Evolutionary conservation across 2,329 filamentous ascomycete genomes (phyloP).

Genomic region (Exophiala sp.): DNA sequence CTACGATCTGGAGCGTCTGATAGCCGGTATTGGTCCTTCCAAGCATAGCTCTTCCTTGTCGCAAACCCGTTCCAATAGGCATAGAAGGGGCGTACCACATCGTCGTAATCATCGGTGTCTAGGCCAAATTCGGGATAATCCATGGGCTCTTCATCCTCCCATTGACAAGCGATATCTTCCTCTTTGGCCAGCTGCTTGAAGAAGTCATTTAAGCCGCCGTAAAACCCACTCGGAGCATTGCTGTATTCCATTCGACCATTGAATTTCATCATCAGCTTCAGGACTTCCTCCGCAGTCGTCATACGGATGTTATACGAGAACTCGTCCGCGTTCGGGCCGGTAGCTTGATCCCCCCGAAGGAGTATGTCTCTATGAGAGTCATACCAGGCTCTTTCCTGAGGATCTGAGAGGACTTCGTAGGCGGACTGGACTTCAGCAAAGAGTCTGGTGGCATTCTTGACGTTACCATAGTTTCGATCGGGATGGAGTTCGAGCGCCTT

Average conservation of each 20-base stretch:
- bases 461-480: constrained; percentile 85
- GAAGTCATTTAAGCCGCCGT: constrained; percentile 68
- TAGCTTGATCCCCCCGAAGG: constrained; percentile 58
- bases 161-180: constrained; percentile 71
- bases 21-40: constrained; percentile 80
- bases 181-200: constrained; percentile 79
- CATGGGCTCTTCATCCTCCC: constrained; percentile 57
- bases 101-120: constrained; percentile 71
- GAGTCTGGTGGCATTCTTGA: constrained; percentile 73
- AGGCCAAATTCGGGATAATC: constrained; percentile 81
- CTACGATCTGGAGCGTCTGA: constrained; percentile 84
- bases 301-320: constrained; percentile 68
- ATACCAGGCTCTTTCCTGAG: constrained; percentile 96
- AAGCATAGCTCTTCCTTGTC: constrained; percentile 81
- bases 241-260: constrained; percentile 73
- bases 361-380: constrained; percentile 89
- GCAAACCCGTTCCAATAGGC: constrained; percentile 73
- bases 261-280: constrained; percentile 75
- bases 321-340: constrained; percentile 45
- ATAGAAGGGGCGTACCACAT: constrained; percentile 77
- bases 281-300: constrained; percentile 77
- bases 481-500: constrained; percentile 93
- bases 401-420: constrained; percentile 92
- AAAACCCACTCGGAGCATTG: constrained; percentile 80
- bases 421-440: constrained; percentile 93